These are phyloP conservation scores for Ramalina peruviana DNA, from an alignment of 495 filamentous ascomycete genomes.

Conservation along the genomic window DNA sequence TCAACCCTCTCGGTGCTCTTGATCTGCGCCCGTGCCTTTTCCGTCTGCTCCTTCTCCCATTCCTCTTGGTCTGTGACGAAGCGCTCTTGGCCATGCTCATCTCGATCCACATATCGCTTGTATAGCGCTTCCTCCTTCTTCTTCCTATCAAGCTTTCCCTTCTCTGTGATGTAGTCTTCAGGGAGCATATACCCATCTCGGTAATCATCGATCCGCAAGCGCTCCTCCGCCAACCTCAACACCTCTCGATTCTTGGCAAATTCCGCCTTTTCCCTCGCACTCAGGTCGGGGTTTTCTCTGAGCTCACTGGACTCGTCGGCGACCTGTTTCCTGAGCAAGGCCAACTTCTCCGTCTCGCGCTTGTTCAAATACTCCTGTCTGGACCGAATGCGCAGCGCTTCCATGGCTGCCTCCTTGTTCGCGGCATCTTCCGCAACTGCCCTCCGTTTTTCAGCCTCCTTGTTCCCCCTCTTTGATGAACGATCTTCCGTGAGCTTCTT, in stretches of 20 bases:
- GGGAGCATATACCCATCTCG: slow-evolving; percentile 89
- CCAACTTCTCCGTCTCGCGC: slow-evolving; percentile 71
- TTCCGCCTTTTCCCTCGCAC: slow-evolving; percentile 69
- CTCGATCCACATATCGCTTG: slow-evolving; percentile 78
- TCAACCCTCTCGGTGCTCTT: slow-evolving; percentile 59
- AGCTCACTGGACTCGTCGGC: slow-evolving; percentile 76
- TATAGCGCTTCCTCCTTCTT: slow-evolving; percentile 85
- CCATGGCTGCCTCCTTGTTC: slow-evolving; percentile 48
- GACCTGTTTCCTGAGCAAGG: slow-evolving; percentile 80
- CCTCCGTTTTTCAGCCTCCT: slow-evolving; percentile 43
- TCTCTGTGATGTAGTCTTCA: slow-evolving; percentile 86
- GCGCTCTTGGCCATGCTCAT: slow-evolving; percentile 76
- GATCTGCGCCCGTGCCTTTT: slow-evolving; percentile 83
- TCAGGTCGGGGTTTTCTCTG: slow-evolving; percentile 59
- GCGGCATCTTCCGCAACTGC: slow-evolving; percentile 51
- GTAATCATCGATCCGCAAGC: slow-evolving; percentile 78
- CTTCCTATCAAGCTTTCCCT: slow-evolving; percentile 78
- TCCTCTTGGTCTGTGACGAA: slow-evolving; percentile 92
- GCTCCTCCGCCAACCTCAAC: slow-evolving; percentile 74
- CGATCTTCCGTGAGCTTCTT: slow-evolving; percentile 61
- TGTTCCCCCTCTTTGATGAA: slow-evolving; percentile 40
- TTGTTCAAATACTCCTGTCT: slow-evolving; percentile 91
- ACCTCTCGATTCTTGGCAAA: slow-evolving; percentile 85
- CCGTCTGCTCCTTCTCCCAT: slow-evolving; percentile 85
- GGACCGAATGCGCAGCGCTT: slow-evolving; percentile 65